Evolutionary conservation across 192 early-diverging fungal genomes (phyloP).

Genomic region (Funneliformis mosseae): DNA sequence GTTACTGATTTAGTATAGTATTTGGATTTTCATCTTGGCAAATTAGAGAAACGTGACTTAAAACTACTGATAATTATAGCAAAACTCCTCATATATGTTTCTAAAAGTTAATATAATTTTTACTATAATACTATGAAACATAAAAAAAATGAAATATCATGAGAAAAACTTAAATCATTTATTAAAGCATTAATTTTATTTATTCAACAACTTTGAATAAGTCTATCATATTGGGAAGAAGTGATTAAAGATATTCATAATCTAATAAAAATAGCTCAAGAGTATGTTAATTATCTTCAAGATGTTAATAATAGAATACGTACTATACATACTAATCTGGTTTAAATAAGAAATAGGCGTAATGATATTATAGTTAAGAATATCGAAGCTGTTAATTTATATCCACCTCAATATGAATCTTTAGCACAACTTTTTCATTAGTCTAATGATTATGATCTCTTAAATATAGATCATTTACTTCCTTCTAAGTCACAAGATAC

Average conservation of each 20-base stretch:
- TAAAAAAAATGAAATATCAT: not conserved
- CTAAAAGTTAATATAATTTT: not conserved
- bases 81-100: not conserved
- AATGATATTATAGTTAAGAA: not conserved
- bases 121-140: not conserved
- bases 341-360: not conserved
- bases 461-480: conserved; percentile 1
- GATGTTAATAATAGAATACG: not conserved
- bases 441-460: not conserved
- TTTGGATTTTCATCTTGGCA: not conserved
- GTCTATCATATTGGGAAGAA: not conserved
- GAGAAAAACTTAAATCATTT: not conserved
- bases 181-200: not conserved
- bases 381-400: not conserved
- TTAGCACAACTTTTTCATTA: not conserved
- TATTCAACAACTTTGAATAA: not conserved
- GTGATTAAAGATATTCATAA: not conserved
- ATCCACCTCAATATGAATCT: not conserved
- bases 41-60: not conserved
- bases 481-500: not conserved
- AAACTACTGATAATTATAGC: not conserved
- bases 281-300: not conserved
- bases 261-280: not conserved
- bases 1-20: not conserved
- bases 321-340: not conserved